Evolutionary conservation across 371 early-diverging fungal species (phyloP).

Genomic region (Mortierella sp.): DNA sequence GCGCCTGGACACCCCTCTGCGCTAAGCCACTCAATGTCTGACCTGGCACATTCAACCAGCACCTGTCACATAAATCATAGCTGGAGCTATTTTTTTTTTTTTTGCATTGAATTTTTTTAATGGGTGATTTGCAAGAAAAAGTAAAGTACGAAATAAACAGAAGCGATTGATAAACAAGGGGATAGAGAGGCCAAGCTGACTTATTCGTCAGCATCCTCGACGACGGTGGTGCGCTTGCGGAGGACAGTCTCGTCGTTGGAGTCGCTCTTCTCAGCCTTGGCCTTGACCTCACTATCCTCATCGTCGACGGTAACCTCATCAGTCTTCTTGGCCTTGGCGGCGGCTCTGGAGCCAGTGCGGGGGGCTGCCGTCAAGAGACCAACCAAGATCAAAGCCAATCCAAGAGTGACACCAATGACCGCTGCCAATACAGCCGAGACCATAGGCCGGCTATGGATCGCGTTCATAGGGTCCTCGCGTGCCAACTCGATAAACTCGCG

Average conservation of each 20-base stretch:
- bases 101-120: no score
- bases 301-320: constrained; percentile 58
- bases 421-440: constrained; percentile 62
- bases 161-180: background rate
- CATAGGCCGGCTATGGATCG: constrained; percentile 63
- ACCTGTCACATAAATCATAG: no score
- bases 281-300: constrained; percentile 9
- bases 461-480: constrained; percentile 63
- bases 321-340: constrained; percentile 58
- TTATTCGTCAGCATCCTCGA: constrained; percentile 28
- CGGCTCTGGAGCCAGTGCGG: constrained; percentile 16
- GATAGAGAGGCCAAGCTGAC: background rate
- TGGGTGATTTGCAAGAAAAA: background rate
- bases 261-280: constrained; percentile 11
- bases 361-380: constrained; percentile 53
- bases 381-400: constrained; percentile 57
- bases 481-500: constrained; percentile 60
- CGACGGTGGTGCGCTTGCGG: constrained; percentile 34
- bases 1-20: background rate
- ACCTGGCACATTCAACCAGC: no score
- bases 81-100: no score
- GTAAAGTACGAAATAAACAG: background rate
- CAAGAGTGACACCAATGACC: constrained; percentile 44
- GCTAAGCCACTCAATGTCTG: constrained; percentile 3
- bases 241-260: constrained; percentile 13